Evolutionary conservation across 2,329 filamentous ascomycete species (phyloP).

Genomic region (Arthroderma uncinatum): DNA sequence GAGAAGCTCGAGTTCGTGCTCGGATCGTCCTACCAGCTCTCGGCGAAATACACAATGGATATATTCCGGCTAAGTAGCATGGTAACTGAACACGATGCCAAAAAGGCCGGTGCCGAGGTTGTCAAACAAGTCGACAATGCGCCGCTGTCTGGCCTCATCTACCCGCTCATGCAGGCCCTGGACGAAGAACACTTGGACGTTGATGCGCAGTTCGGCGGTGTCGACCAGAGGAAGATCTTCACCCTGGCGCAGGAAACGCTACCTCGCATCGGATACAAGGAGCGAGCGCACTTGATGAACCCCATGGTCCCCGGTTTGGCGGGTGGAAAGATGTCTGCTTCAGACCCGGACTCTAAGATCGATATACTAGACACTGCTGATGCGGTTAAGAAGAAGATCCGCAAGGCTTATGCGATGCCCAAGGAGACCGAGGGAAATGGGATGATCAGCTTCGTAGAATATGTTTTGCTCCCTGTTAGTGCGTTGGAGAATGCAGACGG

Average conservation of each 20-base stretch:
- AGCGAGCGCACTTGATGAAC: constrained; percentile 65
- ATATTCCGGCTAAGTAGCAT: constrained; percentile 63
- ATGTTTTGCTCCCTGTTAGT: constrained; percentile 67
- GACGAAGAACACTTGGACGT: constrained; percentile 84
- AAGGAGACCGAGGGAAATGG: constrained; percentile 74
- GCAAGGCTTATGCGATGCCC: constrained; percentile 71
- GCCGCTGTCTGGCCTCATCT: constrained; percentile 62
- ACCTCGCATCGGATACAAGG: constrained; percentile 73
- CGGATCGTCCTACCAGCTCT: constrained; percentile 63
- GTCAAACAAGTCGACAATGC: constrained; percentile 83
- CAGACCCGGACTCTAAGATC: constrained; percentile 57
- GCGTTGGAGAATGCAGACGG: constrained; percentile 44
- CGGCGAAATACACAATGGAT: constrained; percentile 69
- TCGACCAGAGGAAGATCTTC: constrained; percentile 84
- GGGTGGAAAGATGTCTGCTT: constrained; percentile 79
- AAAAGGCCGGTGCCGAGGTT: constrained; percentile 83
- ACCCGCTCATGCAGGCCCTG: constrained; percentile 78
- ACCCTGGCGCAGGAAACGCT: constrained; percentile 73
- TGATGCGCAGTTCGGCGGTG: constrained; percentile 76
- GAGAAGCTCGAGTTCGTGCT: constrained; percentile 64
- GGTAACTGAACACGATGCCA: constrained; percentile 67
- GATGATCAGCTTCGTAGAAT: constrained; percentile 74
- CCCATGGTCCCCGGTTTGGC: constrained; percentile 80
- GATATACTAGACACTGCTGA: constrained; percentile 78
- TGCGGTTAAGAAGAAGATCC: constrained; percentile 66